These are phyloP conservation scores for Pisolithus orientalis DNA, from an alignment of 768 basidiomycete genomes.

Conservation along the genomic window DNA sequence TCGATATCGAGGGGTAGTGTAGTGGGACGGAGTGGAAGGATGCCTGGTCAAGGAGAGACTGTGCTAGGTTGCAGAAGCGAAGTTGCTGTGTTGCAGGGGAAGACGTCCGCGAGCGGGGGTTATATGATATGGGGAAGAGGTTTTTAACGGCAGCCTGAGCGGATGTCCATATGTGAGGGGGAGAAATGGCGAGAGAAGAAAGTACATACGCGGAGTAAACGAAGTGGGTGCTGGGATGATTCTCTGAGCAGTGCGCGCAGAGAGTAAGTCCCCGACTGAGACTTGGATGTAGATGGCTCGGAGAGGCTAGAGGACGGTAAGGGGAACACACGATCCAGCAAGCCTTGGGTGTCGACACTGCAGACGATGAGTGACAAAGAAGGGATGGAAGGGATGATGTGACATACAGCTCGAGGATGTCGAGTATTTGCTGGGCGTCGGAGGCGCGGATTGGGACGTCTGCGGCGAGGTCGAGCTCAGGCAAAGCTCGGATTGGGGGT, in stretches of 20 bases:
- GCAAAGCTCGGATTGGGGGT: constrained; percentile 12
- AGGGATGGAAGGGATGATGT: not conserved
- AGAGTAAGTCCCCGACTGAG: constrained; percentile 33
- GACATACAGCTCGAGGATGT: constrained; percentile 52
- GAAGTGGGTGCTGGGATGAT: constrained; percentile 46
- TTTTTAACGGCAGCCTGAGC: constrained; percentile 56
- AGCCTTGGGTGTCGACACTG: constrained; percentile 66
- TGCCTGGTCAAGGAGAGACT: constrained; percentile 66
- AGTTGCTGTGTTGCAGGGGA: constrained; percentile 62
- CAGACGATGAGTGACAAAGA: constrained; percentile 1
- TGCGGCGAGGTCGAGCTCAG: constrained; percentile 33
- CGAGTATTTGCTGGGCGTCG: constrained; percentile 50
- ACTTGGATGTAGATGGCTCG: constrained; percentile 35
- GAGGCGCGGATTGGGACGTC: constrained; percentile 40
- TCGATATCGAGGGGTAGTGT: constrained; percentile 40
- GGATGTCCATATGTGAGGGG: constrained; percentile 2
- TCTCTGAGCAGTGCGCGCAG: constrained; percentile 54
- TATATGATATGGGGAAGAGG: constrained; percentile 62
- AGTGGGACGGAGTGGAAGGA: constrained; percentile 43
- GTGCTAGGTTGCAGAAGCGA: constrained; percentile 68
- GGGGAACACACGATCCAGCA: constrained; percentile 76
- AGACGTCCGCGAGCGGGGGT: constrained; percentile 58
- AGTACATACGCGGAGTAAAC: constrained; percentile 49
- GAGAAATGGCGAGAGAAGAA: constrained; percentile 8
- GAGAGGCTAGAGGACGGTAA: constrained; percentile 35